These are phyloP conservation scores for Sporobolomyces phaffii DNA, from an alignment of 768 basidiomycete species.

Conservation along the genomic window DNA sequence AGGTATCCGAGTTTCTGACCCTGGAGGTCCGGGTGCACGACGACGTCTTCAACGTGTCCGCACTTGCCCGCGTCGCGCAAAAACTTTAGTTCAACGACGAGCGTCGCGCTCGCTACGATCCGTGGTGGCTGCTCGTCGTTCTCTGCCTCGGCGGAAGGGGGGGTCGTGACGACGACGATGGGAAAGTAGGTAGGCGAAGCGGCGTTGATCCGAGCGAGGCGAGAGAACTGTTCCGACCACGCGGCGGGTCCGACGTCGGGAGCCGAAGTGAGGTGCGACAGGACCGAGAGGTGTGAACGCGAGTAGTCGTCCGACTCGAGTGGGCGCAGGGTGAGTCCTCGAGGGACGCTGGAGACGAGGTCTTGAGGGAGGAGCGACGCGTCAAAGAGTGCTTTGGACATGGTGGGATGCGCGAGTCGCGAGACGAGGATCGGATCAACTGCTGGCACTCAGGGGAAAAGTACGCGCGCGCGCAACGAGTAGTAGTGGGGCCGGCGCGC, in stretches of 20 bases:
- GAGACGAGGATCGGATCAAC: too few relatives aligned
- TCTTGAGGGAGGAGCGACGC: constrained; percentile 2
- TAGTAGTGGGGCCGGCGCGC: too few relatives aligned
- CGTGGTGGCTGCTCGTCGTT: too few relatives aligned
- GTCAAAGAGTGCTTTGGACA: constrained; percentile 8
- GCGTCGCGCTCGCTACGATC: constrained; percentile 71
- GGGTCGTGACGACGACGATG: constrained; percentile 69
- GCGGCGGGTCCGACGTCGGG: constrained; percentile 62
- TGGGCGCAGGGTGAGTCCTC: constrained; percentile 59
- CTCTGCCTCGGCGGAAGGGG: too few relatives aligned
- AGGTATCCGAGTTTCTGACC: constrained; percentile 85
- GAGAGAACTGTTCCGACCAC: constrained; percentile 66
- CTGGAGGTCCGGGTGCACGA: constrained; percentile 78
- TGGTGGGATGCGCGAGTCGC: not conserved
- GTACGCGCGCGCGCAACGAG: too few relatives aligned
- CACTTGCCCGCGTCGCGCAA: constrained; percentile 73
- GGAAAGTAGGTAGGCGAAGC: constrained; percentile 63
- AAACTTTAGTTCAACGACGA: constrained; percentile 94
- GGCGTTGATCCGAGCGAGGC: constrained; percentile 44
- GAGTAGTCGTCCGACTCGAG: constrained; percentile 75
- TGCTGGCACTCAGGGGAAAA: too few relatives aligned
- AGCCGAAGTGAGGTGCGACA: constrained; percentile 64
- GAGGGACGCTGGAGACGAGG: not conserved
- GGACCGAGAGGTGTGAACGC: constrained; percentile 75
- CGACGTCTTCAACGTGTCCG: constrained; percentile 97